Evolutionary conservation across 306 rosid species (phyloP), one percentile per base, ranked within the genome.

Genomic region (Notholithocarpus densiflorus): DNA sequence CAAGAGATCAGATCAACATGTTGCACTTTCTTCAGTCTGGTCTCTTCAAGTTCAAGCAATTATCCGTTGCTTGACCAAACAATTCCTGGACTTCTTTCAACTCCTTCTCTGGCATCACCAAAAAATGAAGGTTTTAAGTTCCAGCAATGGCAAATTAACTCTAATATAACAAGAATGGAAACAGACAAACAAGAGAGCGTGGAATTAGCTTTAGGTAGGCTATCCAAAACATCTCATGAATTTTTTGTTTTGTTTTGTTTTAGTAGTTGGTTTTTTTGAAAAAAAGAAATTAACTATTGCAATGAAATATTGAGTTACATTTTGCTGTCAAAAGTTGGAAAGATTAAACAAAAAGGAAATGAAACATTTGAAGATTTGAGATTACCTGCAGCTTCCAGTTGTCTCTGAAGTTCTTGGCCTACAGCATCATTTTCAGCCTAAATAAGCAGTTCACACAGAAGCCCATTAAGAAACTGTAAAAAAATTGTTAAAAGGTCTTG

Each of bases 331-430:
- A 24, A 23, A 60, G 53, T 37, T 37, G 43, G 15, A 5, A n/a
- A 10, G 9, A 19, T 10, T 26, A 21, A n/a, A 59, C 6, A 21
- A n/a, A 4, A 10, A 10, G 10, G 1, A n/a, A 21, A 59, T 59
- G 15, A 59, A 59, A 59, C 12, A 23, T 70, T 0, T 13, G 23
- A 78, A 68, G 61, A 45, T 7, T 12, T n/a, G 45, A 76, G 69
- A 68, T 15, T 17, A 92, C 98, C 98, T 83, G 98, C 97, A 56
- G 98, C 97, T 86, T 94, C 97, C 75, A 94, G 82, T 78, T 94
- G 97, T 86, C 82, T 91, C 82, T 92, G 97, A 72, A 92, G 97
- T 82, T 94, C 98, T 80, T 89, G 92, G 64, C 97, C 97, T 7
- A 88, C 80, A 24, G 80, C 86, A 70, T 92, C 97, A 79, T 92